phyloP scores from a whole-genome alignment of 345 rosid species.

The Eucalyptus marginata region DNA sequence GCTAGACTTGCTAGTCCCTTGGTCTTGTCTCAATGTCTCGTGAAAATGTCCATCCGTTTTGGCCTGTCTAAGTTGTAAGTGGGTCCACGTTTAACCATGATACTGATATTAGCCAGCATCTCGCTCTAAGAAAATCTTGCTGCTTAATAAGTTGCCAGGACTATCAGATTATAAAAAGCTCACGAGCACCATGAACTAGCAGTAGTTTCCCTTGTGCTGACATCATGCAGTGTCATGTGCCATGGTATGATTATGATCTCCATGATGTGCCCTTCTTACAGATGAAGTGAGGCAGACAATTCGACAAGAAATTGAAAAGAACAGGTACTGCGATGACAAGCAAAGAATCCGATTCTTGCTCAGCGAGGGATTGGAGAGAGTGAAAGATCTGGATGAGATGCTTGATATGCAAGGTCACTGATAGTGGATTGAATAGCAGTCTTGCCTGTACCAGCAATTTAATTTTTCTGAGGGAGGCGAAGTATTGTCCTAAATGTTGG shows the following conservation, averaged over 20 bases:
- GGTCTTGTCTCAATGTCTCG: neutral
- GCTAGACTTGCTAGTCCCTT: neutral
- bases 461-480: neutral
- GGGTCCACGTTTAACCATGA: neutral
- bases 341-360: conserved; percentile 60
- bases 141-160: neutral
- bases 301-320: conserved; percentile 65
- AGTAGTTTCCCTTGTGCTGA: neutral
- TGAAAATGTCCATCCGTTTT: neutral
- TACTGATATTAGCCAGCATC: neutral
- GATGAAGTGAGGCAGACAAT: conserved; percentile 52
- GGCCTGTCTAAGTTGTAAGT: neutral
- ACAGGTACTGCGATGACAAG: conserved; percentile 49
- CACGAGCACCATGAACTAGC: neutral
- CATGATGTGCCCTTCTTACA: conserved; percentile 2
- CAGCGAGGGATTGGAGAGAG: conserved; percentile 70
- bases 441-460: neutral
- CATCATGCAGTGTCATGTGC: neutral
- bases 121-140: neutral
- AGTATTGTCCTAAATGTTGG: neutral
- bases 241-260: neutral
- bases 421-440: neutral
- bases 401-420: conserved; percentile 76
- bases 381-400: conserved; percentile 68
- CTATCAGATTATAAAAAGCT: neutral